Base-by-base conservation (phyloP, 768 basidiomycete species). In the Mycena belliarum region DNA sequence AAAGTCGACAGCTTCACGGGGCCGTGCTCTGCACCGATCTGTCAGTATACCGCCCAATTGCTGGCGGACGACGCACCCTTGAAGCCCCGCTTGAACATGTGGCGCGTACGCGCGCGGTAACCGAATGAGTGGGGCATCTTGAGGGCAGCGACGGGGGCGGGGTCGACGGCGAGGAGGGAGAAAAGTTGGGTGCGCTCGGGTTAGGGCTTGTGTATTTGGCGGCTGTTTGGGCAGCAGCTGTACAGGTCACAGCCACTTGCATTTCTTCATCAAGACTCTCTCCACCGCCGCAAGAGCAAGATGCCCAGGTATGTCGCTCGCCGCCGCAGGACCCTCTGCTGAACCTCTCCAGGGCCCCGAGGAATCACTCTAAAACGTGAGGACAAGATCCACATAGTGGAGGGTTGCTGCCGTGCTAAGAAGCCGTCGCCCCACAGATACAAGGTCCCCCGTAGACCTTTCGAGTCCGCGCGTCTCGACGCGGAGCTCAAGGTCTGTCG, bases 111-210 rank as follows among this genome's bases (percentile, higher is more conserved):
- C 91, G 96, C 96, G 29, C 96, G 89, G 83, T 95, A 93, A 93
- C 96, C 96, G 86, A 89, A 99, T 56, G 96, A 98, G 93, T 98
- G 94, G 82, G 96, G 96, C 96, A 99, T 98, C 75, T 87, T 86
- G 85, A 82, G 73, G 80, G 65, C 25, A 52, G 25, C 81, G 88
- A 68, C 59, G 40, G 63, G 52, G 58, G 37, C 4, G 14, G 33
- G 33, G 33, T 10, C 11, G 33, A 35, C 33, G 38, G n/a, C 38
- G 38, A 41, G 20, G 21, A 41, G 21, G 14, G 20, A 2, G 21
- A 41, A 10, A 40, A 40, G 20, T 9, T 9, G 9, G 21, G 40
- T 21, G 38, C 11, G 49, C 51, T 23, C 58, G 64, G 18, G 48
- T 40, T 15, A 32, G 29, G 9, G 9, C 33, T 35, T 35, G 33